Evolutionary conservation across 1,139 yeast species (phyloP), one percentile per base, ranked within the genome.

Genomic region (Blastobotrys indianensis): DNA sequence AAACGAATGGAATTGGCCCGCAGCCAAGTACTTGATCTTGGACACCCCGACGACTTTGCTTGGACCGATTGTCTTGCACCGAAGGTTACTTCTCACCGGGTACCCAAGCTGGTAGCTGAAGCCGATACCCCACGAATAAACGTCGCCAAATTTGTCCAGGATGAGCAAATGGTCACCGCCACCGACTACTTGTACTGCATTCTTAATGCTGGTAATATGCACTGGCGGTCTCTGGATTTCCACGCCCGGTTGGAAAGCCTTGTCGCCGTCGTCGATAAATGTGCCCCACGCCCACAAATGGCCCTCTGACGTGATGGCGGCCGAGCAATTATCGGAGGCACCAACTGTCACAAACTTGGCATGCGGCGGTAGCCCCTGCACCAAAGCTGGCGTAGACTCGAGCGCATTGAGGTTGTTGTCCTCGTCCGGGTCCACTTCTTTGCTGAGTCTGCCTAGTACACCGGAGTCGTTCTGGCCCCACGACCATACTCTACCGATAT

Each of bases 221-320:
- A 72, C 66, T 3, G 98, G 98, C 1, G 71, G 72, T 37, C 59
- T 70, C 66, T 92, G 97, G 41, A 80, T 66, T 51, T 73, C 68
- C 37, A 80, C 76, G 47, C 79, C 77, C 10, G 44, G 45, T 53
- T 79, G 77, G 66, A 86, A 92, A 2, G 96, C 96, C 51, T 90
- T 74, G 43, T 83, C 72, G 45, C 98, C 98, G 66, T 92, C 98
- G 55, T 88, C 69, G 85, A 84, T 66, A 71, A 92, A 92, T 30
- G 96, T 85, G 35, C 99, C 99, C 97, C 98, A 92, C 0, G 97
- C 95, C 66, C 84, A 92, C 11, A 92, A 88, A 41, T 85, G 88
- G 32, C 98, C 98, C 47, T 79, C 81, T 39, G 77, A 82, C 42
- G 82, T 76, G 48, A 94, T 68, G 1, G 79, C 88, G 12, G 92